These are phyloP conservation scores for Chamaenerion angustifolium DNA, from an alignment of 345 rosid genomes.

Conservation along the genomic window DNA sequence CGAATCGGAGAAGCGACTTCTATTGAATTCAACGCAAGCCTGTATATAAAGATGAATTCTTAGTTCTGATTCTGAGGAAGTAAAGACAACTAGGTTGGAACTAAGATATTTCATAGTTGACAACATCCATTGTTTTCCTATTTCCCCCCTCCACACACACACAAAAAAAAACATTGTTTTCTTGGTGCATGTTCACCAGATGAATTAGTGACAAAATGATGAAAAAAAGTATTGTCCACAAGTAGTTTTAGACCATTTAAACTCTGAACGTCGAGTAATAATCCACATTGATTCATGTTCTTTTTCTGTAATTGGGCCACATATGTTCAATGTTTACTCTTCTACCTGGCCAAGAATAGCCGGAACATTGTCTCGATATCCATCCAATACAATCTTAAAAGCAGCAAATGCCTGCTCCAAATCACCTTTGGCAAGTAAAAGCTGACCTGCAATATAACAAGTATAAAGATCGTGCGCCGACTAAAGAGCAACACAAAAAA, in stretches of 20 bases:
- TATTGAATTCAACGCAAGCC: constrained; percentile 90
- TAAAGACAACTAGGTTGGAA: not conserved
- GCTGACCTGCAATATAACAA: constrained; percentile 52
- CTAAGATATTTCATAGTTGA: not conserved
- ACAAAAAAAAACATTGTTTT: too few relatives aligned
- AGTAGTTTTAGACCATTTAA: too few relatives aligned
- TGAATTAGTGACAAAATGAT: too few relatives aligned
- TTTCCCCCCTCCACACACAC: too few relatives aligned
- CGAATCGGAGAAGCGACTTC: constrained; percentile 70
- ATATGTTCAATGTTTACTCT: not conserved
- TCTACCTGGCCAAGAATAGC: constrained; percentile 95
- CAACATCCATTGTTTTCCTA: too few relatives aligned
- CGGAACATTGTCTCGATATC: constrained; percentile 66
- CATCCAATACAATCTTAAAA: constrained; percentile 73
- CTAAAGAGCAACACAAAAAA: not conserved
- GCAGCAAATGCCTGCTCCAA: constrained; percentile 82
- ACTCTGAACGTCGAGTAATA: too few relatives aligned
- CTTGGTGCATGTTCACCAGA: too few relatives aligned
- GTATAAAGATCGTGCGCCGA: not conserved
- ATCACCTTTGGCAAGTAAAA: constrained; percentile 91
- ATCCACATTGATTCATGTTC: not conserved
- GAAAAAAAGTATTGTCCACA: too few relatives aligned
- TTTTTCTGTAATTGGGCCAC: not conserved
- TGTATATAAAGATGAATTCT: constrained; percentile 17
- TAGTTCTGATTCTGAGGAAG: not conserved